phyloP scores from a whole-genome alignment of 768 basidiomycete species.

The Pleurotus eryngii region DNA sequence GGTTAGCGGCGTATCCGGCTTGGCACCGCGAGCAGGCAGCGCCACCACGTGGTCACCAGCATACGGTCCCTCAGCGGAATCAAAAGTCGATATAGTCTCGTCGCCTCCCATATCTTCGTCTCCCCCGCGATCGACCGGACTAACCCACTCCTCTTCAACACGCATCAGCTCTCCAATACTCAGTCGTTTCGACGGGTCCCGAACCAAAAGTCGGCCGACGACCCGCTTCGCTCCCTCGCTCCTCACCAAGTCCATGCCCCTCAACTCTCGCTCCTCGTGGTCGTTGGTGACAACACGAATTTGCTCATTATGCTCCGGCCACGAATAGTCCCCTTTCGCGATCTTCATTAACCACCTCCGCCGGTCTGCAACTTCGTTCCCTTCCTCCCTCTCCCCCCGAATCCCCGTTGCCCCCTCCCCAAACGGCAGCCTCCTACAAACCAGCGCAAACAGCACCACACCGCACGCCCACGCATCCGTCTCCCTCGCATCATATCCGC shows the following conservation, averaged over 20 bases:
- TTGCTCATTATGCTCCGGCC: slow-evolving; percentile 42
- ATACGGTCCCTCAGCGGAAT: not conserved
- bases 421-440: slow-evolving; percentile 72
- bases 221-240: slow-evolving; percentile 48
- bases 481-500: slow-evolving; percentile 59
- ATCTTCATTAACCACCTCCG: slow-evolving; percentile 72
- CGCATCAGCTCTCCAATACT: slow-evolving; percentile 63
- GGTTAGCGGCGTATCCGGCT: not conserved
- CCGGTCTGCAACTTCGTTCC: slow-evolving; percentile 34
- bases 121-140: slow-evolving; percentile 11
- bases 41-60: not conserved
- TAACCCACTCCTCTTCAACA: slow-evolving; percentile 31
- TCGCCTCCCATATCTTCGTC: not conserved
- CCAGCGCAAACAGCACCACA: slow-evolving; percentile 79
- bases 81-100: not conserved
- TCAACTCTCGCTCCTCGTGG: slow-evolving; percentile 25
- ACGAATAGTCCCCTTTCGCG: slow-evolving; percentile 75
- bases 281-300: slow-evolving; percentile 3
- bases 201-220: slow-evolving; percentile 60
- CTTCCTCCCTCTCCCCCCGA: slow-evolving; percentile 33
- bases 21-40: not conserved
- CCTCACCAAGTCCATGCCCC: slow-evolving; percentile 33
- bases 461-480: slow-evolving; percentile 92
- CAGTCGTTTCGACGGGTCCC: slow-evolving; percentile 66
- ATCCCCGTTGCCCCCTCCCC: slow-evolving; percentile 46